A percentile compares a stretch with the other conserved stretches of the same genome.
phyloP scores from a whole-genome alignment of 805 yeast species.

The Clavispora phyllophila region DNA sequence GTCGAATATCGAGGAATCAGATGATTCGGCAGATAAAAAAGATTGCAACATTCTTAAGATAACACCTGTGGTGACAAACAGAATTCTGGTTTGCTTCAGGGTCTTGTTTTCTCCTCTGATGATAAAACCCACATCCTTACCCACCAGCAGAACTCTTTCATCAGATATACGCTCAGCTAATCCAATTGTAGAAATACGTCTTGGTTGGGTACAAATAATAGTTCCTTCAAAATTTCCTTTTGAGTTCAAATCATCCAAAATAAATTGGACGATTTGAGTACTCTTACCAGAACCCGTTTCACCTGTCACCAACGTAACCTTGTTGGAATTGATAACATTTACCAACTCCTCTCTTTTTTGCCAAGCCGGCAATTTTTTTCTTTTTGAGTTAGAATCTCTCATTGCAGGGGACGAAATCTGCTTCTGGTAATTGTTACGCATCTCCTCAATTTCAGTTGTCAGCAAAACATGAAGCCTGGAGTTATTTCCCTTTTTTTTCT shows the following conservation, averaged over 20 bases:
- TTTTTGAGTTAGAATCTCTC: constrained; percentile 29
- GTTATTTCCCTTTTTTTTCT: not conserved
- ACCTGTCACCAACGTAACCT: constrained; percentile 80
- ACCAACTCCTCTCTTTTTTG: constrained; percentile 52
- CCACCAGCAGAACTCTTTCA: constrained; percentile 63
- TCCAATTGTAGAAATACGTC: constrained; percentile 93
- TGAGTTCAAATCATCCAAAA: constrained; percentile 60
- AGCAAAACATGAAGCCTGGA: not conserved
- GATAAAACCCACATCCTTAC: constrained; percentile 80
- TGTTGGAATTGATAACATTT: constrained; percentile 49
- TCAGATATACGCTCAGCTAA: constrained; percentile 88
- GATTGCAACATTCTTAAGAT: constrained; percentile 77
- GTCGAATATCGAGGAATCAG: constrained; percentile 39
- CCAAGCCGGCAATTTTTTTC: constrained; percentile 84
- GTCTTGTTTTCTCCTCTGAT: constrained; percentile 87
- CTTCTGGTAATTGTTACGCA: constrained; percentile 2
- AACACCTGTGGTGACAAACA: constrained; percentile 91
- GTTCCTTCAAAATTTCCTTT: constrained; percentile 48
- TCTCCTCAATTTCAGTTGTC: constrained; percentile 1
- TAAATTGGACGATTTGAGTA: constrained; percentile 88
- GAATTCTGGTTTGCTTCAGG: constrained; percentile 55
- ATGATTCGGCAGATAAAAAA: constrained; percentile 24
- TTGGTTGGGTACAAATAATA: constrained; percentile 88
- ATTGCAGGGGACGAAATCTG: constrained; percentile 20
- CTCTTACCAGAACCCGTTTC: constrained; percentile 98